Evolutionary conservation across 495 filamentous ascomycete species (phyloP).

Genomic region (Penicillium verhagenii): DNA sequence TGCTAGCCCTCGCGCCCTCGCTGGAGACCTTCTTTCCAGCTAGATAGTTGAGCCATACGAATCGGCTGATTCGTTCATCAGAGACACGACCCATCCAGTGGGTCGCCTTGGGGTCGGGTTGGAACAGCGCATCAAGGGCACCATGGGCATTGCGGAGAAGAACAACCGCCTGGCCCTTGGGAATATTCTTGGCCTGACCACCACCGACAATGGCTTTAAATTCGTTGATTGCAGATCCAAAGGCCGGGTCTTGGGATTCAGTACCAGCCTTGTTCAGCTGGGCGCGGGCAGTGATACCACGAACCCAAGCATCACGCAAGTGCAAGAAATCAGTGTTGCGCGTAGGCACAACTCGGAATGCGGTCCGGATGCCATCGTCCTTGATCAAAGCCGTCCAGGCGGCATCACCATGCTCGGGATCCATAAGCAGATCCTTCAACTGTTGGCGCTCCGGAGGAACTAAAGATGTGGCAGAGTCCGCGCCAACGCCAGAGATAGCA

Average conservation of each 20-base stretch:
- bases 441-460: constrained; percentile 74
- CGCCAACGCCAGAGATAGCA: constrained; percentile 50
- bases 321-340: constrained; percentile 91
- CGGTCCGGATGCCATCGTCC: constrained; percentile 61
- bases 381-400: constrained; percentile 72
- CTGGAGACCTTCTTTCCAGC: constrained; percentile 85
- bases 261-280: constrained; percentile 35
- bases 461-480: constrained; percentile 71
- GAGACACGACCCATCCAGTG: constrained; percentile 62
- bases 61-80: constrained; percentile 76
- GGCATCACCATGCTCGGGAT: constrained; percentile 62
- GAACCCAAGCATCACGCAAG: constrained; percentile 85
- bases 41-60: constrained; percentile 88
- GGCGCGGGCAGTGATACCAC: constrained; percentile 73
- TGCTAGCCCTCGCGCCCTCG: constrained; percentile 72
- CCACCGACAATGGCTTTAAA: constrained; percentile 80
- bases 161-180: constrained; percentile 71
- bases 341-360: constrained; percentile 77
- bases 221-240: constrained; percentile 65
- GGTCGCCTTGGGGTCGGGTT: constrained; percentile 42
- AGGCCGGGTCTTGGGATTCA: constrained; percentile 65
- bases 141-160: constrained; percentile 68
- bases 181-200: constrained; percentile 60
- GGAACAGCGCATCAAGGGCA: constrained; percentile 64
- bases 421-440: constrained; percentile 64